Evolutionary conservation across 2,329 filamentous ascomycete species (phyloP).

Genomic region (Leptodontidium sp.): DNA sequence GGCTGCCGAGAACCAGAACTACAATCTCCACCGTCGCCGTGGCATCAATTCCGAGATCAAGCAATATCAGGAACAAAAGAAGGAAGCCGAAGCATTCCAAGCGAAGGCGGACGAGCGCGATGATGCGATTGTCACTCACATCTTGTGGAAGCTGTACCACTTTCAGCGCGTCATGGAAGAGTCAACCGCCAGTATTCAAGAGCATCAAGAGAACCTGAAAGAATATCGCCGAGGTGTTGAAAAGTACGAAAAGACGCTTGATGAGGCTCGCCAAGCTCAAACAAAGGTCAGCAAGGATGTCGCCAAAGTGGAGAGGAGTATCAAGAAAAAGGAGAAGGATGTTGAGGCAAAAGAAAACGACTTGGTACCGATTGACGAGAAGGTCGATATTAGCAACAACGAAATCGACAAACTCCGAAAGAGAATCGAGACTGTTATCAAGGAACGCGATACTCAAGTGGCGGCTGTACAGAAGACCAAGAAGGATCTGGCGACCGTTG

Average conservation of each 20-base stretch:
- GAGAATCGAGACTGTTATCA: constrained; percentile 74
- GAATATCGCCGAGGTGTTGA: constrained; percentile 90
- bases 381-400: constrained; percentile 79
- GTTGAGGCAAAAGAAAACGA: constrained; percentile 87
- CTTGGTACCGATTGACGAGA: constrained; percentile 90
- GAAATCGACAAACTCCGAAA: constrained; percentile 74
- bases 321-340: constrained; percentile 85
- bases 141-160: constrained; percentile 96
- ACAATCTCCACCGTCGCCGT: constrained; percentile 86
- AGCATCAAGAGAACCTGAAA: constrained; percentile 93
- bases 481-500: constrained; percentile 83
- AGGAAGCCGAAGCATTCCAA: constrained; percentile 92
- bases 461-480: constrained; percentile 75
- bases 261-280: constrained; percentile 85
- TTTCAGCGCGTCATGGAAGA: constrained; percentile 94
- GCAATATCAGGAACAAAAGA: constrained; percentile 96
- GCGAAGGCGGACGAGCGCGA: constrained; percentile 91
- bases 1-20: constrained; percentile 86
- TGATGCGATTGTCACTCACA: constrained; percentile 89
- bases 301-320: constrained; percentile 81
- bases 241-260: constrained; percentile 80
- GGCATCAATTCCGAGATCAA: constrained; percentile 98
- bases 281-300: constrained; percentile 79
- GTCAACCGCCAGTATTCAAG: constrained; percentile 88
- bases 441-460: constrained; percentile 78